A percentile compares a stretch with the other conserved stretches of the same genome.
phyloP scores from a whole-genome alignment of 768 basidiomycete species.

The Boletus eberwhitei region DNA sequence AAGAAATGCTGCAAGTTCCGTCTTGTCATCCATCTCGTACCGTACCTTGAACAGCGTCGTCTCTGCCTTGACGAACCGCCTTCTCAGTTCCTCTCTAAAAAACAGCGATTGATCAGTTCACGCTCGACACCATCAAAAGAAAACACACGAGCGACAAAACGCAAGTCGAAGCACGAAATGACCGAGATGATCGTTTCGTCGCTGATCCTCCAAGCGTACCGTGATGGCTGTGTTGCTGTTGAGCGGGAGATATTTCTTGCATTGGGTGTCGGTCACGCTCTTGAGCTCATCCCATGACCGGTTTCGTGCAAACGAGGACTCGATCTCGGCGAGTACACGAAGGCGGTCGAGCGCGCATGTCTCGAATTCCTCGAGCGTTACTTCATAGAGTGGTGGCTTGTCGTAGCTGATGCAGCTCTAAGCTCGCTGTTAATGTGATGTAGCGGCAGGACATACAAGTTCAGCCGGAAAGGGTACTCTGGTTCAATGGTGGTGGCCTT shows the following conservation, averaged over 20 bases:
- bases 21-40: conserved; percentile 58
- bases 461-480: conserved; percentile 65
- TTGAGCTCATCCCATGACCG: conserved; percentile 76
- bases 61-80: conserved; percentile 89
- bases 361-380: conserved; percentile 96
- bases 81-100: conserved; percentile 80
- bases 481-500: background rate
- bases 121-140: background rate
- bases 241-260: conserved; percentile 75
- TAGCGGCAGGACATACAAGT: conserved; percentile 58
- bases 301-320: conserved; percentile 83
- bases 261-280: conserved; percentile 56
- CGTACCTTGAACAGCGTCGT: conserved; percentile 77
- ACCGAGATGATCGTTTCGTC: conserved; percentile 81
- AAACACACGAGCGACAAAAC: conserved; percentile 83
- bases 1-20: conserved; percentile 68
- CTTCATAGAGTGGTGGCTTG: conserved; percentile 76
- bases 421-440: conserved; percentile 1
- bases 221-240: conserved; percentile 50
- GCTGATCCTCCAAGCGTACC: conserved; percentile 53
- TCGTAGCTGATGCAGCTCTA: conserved; percentile 65
- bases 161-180: conserved; percentile 94
- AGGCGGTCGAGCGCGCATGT: conserved; percentile 84
- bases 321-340: conserved; percentile 85
- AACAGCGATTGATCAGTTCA: background rate